phyloP scores from a whole-genome alignment of 176 grass and related monocot species.

The Alloteropsis semialata region DNA sequence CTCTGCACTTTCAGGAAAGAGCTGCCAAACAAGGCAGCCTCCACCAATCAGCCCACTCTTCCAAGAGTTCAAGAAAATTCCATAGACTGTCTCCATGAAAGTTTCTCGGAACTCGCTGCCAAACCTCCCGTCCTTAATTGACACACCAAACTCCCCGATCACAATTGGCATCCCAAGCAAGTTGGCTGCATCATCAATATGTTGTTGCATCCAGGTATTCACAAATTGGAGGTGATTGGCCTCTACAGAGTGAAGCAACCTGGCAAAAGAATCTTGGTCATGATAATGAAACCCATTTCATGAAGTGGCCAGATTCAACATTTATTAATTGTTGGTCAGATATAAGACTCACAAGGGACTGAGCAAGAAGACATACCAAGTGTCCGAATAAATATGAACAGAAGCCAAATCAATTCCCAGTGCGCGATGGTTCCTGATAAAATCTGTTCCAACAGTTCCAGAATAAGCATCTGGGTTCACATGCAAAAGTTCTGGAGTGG shows the following conservation, averaged over 20 bases:
- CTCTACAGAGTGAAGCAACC: slow-evolving; percentile 56
- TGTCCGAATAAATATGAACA: slow-evolving; percentile 80
- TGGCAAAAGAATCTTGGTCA: slow-evolving; percentile 27
- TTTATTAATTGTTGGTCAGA: not conserved
- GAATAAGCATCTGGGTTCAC: slow-evolving; percentile 59
- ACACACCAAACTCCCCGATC: slow-evolving; percentile 79
- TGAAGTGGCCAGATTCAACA: not conserved
- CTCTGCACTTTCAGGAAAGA: slow-evolving; percentile 77
- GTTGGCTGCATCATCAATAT: slow-evolving; percentile 69
- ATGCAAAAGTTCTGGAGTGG: slow-evolving; percentile 48
- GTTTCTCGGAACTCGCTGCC: slow-evolving; percentile 44
- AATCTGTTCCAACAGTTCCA: slow-evolving; percentile 65
- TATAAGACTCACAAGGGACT: not conserved
- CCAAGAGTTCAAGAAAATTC: slow-evolving; percentile 46
- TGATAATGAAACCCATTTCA: slow-evolving; percentile 1
- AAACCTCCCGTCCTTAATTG: slow-evolving; percentile 68
- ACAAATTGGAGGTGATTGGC: slow-evolving; percentile 64
- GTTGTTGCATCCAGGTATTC: slow-evolving; percentile 70
- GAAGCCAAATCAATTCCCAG: slow-evolving; percentile 72
- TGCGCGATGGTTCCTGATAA: slow-evolving; percentile 69
- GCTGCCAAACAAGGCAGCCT: slow-evolving; percentile 84
- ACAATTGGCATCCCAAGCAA: slow-evolving; percentile 68
- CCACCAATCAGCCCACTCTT: slow-evolving; percentile 54
- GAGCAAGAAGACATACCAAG: slow-evolving; percentile 40
- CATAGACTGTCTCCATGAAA: slow-evolving; percentile 69